A percentile compares a stretch with the other conserved stretches of the same genome.
Conservation (phyloP, 495 filamentous ascomycete genomes). For the Lophiotrema nucula region DNA sequence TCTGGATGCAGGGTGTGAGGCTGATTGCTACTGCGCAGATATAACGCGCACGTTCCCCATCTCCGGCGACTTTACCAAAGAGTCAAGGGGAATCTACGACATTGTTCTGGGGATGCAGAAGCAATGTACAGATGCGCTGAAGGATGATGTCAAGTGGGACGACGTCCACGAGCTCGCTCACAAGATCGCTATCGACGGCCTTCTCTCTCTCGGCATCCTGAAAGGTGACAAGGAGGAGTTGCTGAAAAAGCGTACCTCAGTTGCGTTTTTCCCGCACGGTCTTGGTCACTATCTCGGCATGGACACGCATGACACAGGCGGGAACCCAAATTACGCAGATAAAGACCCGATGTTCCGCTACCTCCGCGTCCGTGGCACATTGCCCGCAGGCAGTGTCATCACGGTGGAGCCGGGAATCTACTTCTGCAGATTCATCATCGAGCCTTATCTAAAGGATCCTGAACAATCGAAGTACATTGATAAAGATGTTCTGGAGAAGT, state of each 20-base stretch:
- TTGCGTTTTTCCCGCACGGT: constrained; percentile 90
- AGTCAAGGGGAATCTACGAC: constrained; percentile 77
- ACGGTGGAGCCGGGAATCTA: constrained; percentile 94
- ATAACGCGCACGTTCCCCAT: constrained; percentile 90
- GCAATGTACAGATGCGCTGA: constrained; percentile 68
- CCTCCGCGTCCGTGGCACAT: constrained; percentile 71
- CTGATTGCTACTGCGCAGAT: constrained; percentile 76
- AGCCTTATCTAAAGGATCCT: constrained; percentile 70
- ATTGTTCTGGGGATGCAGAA: constrained; percentile 85
- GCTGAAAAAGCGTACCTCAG: constrained; percentile 68
- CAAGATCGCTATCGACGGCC: constrained; percentile 74
- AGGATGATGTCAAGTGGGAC: constrained; percentile 80
- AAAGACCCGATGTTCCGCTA: constrained; percentile 81
- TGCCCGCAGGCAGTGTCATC: constrained; percentile 76
- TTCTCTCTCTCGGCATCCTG: constrained; percentile 74
- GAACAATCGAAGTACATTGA: constrained; percentile 73
- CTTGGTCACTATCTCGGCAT: constrained; percentile 90
- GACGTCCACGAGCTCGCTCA: constrained; percentile 78
- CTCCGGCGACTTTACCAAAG: constrained; percentile 67
- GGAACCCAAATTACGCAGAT: constrained; percentile 81
- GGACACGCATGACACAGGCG: constrained; percentile 92
- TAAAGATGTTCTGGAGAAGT: constrained; percentile 67
- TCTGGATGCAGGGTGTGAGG: constrained; percentile 83
- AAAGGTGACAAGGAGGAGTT: constrained; percentile 67
- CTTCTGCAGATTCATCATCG: constrained; percentile 91